phyloP scores from a whole-genome alignment of 495 filamentous ascomycete species.

The Aspergillus asperescens region DNA sequence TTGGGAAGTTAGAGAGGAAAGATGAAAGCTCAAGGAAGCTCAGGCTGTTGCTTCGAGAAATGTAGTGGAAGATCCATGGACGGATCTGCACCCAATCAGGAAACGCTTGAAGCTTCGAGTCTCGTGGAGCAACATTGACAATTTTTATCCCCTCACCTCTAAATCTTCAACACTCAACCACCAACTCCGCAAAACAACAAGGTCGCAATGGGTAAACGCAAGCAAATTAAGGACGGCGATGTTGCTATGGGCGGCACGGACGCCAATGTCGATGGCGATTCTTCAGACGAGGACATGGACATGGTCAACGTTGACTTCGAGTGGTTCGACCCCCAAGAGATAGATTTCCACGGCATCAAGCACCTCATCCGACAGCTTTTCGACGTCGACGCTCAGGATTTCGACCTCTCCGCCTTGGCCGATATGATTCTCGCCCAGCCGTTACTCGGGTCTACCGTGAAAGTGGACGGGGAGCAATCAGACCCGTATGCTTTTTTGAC shows the following conservation, averaged over 20 bases:
- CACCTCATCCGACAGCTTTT: conserved; percentile 88
- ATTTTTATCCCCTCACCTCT: not conserved
- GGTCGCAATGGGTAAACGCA: conserved; percentile 48
- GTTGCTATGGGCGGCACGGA: conserved; percentile 39
- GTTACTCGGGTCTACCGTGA: conserved; percentile 86
- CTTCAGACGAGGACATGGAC: conserved; percentile 65
- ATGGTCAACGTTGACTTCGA: conserved; percentile 97
- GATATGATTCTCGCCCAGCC: conserved; percentile 88
- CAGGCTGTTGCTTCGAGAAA: too few relatives aligned
- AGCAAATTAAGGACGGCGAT: conserved; percentile 43
- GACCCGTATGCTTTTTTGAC: conserved; percentile 95
- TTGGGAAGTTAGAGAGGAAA: too few relatives aligned
- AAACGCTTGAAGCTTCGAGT: not conserved
- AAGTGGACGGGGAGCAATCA: conserved; percentile 86
- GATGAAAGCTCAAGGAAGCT: too few relatives aligned
- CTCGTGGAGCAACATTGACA: too few relatives aligned
- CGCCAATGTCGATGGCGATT: conserved; percentile 20
- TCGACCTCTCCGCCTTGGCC: conserved; percentile 79
- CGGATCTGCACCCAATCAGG: not conserved
- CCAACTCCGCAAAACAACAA: not conserved
- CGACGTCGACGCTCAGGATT: conserved; percentile 75
- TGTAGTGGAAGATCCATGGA: too few relatives aligned
- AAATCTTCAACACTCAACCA: not conserved
- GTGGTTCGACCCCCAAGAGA: conserved; percentile 90
- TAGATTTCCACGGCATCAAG: conserved; percentile 95